Evolutionary conservation across 1,139 yeast genomes (phyloP), one percentile per base, ranked within the genome.

Genomic region (Candida smagusa): DNA sequence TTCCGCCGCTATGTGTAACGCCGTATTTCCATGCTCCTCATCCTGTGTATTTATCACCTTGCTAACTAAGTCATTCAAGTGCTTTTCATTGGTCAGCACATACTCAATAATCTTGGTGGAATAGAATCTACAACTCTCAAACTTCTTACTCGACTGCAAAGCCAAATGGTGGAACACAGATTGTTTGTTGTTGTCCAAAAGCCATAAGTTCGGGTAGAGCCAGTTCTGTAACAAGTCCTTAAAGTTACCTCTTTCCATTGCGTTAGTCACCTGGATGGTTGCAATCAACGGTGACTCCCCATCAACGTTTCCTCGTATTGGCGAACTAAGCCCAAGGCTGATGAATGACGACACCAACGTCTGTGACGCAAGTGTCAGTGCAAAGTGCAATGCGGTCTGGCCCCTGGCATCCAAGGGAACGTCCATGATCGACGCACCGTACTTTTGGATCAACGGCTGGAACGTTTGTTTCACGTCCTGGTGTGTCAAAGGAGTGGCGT

Each of bases 1-100:
- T 53, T 95, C 82, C 0, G 96, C 94, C 0, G 97, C 97, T 42
- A 89, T 78, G 57, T 90, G 95, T 41, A 92, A 68, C 38, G 92
- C 81, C 0, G 96, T 88, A 54, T 90, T 95, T 29, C 97, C 98
- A 49, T 83, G 82, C 13, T 50, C 52, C 36, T 79, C 71, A 56
- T 90, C 97, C 47, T 82, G 84, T 2, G 81, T 74, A 55, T 90
- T 87, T 22, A 89, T 79, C 37, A 89, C 72, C 32, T 79, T 79
- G 9, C 68, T 63, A 58, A 84, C 75, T 45, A 88, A 79, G 49
- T 79, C 73, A n/a, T 77, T 71, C 36, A 90, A 67, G 23, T 74
- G 67, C 34, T 74, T 65, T 33, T 78, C 68, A 43, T 67, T 66
- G 41, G 48, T 29, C 47, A 86, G 87, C 13, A 90, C 75, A 85